Evolutionary conservation across 106 monocot species (phyloP), one percentile per base, ranked within the genome.

Genomic region (Allium cepa): DNA sequence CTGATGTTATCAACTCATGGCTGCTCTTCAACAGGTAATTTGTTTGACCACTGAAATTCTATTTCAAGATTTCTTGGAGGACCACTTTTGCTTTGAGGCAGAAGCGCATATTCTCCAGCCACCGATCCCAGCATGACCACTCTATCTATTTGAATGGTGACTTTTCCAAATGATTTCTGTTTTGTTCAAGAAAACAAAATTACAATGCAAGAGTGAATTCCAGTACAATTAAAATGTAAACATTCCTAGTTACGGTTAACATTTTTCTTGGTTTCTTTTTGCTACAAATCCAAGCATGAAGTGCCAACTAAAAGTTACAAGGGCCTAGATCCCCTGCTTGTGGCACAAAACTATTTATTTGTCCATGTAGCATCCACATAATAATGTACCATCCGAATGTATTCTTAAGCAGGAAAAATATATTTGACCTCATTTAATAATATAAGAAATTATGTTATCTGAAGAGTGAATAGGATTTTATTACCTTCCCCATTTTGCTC

Each of bases 401-500:
- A 36, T 36, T 36, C 36, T 36, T 36, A 36, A 36, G 36, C 36
- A 36, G 4, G 36, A 11, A 71, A 63, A 53, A 49, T 45, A 46
- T 8, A 56, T 16, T 56, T 3, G 56, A 10, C 18, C 56, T 56
- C 53, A 69, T 56, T 11, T 14, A 52, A 52, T 6, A 52, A 51
- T 11, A 66, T 50, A 10, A 12, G 49, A 11, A 18, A 50, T 50
- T 17, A 10, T 45, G 3, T 13, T 10, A 45, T 59, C 17, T 15
- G 15, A 55, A 55, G 53, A 12, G 53, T 55, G 53, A 66, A 66
- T 0, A 18, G 59, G 59, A 15, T 17, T 59, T 59, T 15, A 64
- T 72, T 83, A 99, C 99, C 93, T 99, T 99, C 57, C 99, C 99
- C 64, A 99, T 75, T 79, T 99, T 99, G 90, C 99, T 99, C 83